Percentiles rank a stretch among this genome's conserved stretches.
Conservation (phyloP, 345 rosid genomes). For the Syzygium aqueum region DNA sequence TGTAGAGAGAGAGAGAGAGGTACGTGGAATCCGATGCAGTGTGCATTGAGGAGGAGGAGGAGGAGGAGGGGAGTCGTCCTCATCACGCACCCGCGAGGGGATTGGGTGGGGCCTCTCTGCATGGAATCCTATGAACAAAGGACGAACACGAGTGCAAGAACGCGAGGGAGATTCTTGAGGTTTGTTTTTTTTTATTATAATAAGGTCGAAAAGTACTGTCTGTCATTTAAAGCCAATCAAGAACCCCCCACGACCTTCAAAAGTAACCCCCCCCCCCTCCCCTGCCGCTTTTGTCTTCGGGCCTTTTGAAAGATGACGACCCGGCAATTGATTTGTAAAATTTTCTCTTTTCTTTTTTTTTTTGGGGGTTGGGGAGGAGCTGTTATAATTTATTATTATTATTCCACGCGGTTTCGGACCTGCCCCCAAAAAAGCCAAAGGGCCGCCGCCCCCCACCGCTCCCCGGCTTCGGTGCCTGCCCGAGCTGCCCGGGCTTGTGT, state of each 20-base stretch:
- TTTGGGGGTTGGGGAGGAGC: fast-evolving
- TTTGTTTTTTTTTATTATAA: neutral
- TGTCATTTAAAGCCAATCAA: neutral
- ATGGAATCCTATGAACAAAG: neutral
- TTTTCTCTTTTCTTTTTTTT: neutral
- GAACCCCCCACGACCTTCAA: neutral
- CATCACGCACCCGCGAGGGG: neutral
- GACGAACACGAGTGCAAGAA: neutral
- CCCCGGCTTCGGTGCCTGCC: neutral
- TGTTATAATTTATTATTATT: neutral
- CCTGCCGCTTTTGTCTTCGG: neutral
- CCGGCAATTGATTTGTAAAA: neutral
- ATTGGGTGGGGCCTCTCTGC: neutral
- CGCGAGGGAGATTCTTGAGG: neutral
- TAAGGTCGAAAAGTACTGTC: neutral
- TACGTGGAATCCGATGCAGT: neutral
- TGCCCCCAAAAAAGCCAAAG: neutral
- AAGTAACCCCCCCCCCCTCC: neutral
- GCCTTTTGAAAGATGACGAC: neutral
- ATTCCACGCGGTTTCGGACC: conserved; percentile 2
- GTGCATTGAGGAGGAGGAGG: too few species aligned
- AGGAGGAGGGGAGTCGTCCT: neutral
- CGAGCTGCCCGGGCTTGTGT: neutral
- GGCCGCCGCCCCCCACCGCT: neutral
- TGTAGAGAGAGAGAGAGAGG: neutral